A percentile compares a stretch with the other conserved stretches of the same genome.
phyloP scores from a whole-genome alignment of 352 stramenopile species.

The Pythium phragmitis region DNA sequence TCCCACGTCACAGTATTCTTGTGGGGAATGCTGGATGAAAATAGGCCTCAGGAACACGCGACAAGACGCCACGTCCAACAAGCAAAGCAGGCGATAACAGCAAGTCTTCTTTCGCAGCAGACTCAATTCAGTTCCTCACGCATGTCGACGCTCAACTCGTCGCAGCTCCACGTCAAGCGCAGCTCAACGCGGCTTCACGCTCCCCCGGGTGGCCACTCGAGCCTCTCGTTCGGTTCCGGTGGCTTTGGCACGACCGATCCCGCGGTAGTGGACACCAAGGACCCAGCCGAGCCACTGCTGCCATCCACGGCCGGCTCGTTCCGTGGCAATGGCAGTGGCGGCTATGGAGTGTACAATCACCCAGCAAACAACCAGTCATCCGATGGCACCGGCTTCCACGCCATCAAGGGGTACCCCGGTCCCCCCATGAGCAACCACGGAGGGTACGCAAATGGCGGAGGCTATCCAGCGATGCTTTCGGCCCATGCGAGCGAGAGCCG shows the following conservation, averaged over 20 bases:
- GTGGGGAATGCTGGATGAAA: not conserved
- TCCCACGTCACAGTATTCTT: not conserved
- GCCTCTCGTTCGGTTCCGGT: constrained; percentile 56
- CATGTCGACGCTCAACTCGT: constrained; percentile 81
- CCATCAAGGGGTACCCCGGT: constrained; percentile 13
- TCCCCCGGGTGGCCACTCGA: constrained; percentile 60
- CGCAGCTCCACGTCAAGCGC: constrained; percentile 70
- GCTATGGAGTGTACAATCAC: constrained; percentile 20
- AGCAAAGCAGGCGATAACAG: not conserved
- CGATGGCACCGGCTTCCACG: constrained; percentile 17
- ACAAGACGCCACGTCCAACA: not conserved
- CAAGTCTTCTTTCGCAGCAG: not conserved
- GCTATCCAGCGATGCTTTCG: not conserved
- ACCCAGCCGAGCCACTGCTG: constrained; percentile 5
- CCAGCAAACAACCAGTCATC: constrained; percentile 21
- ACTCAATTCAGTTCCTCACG: not conserved
- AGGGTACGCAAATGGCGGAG: not conserved
- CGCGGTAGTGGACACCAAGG: constrained; percentile 24
- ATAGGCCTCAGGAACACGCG: not conserved
- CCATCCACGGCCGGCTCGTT: constrained; percentile 8
- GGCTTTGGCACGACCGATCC: constrained; percentile 56
- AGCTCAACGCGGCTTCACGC: constrained; percentile 77
- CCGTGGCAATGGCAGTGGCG: not conserved
- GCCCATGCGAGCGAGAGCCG: not conserved
- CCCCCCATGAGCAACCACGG: constrained; percentile 6